phyloP scores from a whole-genome alignment of 169 alveolate genomes.

The Plasmodium knowlesi region DNA sequence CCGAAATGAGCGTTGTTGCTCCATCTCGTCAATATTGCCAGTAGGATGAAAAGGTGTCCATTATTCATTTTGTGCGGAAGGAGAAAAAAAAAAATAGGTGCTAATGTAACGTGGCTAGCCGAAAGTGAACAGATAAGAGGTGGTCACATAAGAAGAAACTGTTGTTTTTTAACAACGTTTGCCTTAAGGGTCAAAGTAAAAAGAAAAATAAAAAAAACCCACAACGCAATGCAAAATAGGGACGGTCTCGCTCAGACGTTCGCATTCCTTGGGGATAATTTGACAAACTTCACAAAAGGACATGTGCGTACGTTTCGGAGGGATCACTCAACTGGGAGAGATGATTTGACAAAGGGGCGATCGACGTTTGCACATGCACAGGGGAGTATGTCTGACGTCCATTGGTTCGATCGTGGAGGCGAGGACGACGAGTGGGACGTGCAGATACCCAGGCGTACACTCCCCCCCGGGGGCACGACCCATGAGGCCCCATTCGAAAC shows the following conservation, averaged over 20 bases:
- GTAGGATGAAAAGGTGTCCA: neutral
- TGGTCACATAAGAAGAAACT: neutral
- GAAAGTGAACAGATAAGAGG: neutral
- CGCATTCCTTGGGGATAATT: neutral
- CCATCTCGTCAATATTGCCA: neutral
- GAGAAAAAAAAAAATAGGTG: neutral
- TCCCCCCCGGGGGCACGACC: neutral
- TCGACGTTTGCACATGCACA: neutral
- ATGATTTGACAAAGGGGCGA: neutral
- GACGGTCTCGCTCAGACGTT: neutral
- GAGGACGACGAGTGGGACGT: neutral
- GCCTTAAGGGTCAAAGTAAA: neutral
- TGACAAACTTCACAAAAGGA: neutral
- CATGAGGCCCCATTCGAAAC: neutral
- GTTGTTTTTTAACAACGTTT: neutral
- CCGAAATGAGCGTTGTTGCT: neutral
- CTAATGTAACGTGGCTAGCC: neutral
- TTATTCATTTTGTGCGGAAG: conserved; percentile 11
- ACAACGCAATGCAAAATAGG: neutral
- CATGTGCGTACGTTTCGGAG: neutral
- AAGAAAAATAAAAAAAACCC: neutral
- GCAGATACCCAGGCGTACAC: neutral
- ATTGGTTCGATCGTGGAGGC: neutral
- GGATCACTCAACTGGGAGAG: neutral
- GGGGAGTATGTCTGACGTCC: neutral